Conservation (phyloP, 2,329 filamentous ascomycete species). For the Paecilomyces fulvus region DNA sequence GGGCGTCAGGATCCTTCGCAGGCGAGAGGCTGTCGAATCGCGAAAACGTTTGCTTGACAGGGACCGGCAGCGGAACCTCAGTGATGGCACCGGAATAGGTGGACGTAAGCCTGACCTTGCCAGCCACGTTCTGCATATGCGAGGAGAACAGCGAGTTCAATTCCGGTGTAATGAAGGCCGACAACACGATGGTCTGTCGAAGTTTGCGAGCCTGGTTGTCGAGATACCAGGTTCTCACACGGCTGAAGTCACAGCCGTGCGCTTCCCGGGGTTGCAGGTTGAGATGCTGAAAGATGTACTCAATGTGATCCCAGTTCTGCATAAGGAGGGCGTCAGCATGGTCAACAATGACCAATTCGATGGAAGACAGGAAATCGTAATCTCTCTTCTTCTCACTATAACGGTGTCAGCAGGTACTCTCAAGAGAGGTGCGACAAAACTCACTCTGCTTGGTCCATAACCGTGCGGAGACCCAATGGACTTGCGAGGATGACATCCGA, state of each 20-base stretch:
- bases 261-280: slow-evolving; percentile 84
- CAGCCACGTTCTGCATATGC: slow-evolving; percentile 71
- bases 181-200: slow-evolving; percentile 76
- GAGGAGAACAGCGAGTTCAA: slow-evolving; percentile 69
- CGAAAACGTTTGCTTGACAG: slow-evolving; percentile 79
- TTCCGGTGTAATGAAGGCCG: slow-evolving; percentile 80
- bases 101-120: slow-evolving; percentile 65
- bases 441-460: slow-evolving; percentile 70
- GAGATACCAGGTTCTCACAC: slow-evolving; percentile 87
- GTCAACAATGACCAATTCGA: slow-evolving; percentile 84
- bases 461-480: slow-evolving; percentile 79
- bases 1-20: slow-evolving; percentile 69
- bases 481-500: slow-evolving; percentile 92
- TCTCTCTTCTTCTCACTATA: slow-evolving; percentile 58
- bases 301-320: slow-evolving; percentile 98
- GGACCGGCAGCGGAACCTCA: slow-evolving; percentile 53
- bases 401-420: slow-evolving; percentile 22
- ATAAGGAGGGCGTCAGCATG: slow-evolving; percentile 89
- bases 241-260: slow-evolving; percentile 87
- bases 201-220: slow-evolving; percentile 72
- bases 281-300: slow-evolving; percentile 82
- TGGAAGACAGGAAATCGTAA: slow-evolving; percentile 84
- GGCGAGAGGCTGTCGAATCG: slow-evolving; percentile 68
- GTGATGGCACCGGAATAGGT: slow-evolving; percentile 65
- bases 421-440: slow-evolving; percentile 16